phyloP scores from a whole-genome alignment of 768 basidiomycete genomes.

The Xerocomellus dryophilus region DNA sequence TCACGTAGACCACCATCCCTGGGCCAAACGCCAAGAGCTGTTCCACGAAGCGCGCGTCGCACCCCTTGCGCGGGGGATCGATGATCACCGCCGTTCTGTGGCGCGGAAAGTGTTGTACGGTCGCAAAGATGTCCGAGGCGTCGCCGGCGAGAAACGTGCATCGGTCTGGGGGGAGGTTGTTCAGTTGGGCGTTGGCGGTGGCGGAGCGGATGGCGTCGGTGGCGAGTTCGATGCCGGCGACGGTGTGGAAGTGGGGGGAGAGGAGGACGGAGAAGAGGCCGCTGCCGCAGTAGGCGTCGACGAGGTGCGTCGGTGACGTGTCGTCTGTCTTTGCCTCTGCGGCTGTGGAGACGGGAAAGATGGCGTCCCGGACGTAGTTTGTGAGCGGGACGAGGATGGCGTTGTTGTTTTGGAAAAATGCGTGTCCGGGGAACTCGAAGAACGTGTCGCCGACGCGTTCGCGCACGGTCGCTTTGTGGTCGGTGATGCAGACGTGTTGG shows the following conservation, averaged over 20 bases:
- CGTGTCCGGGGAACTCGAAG: constrained; percentile 83
- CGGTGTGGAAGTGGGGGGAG: constrained; percentile 64
- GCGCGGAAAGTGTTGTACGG: constrained; percentile 59
- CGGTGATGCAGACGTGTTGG: constrained; percentile 76
- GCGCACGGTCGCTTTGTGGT: constrained; percentile 76
- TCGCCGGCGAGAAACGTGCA: constrained; percentile 76
- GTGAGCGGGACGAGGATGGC: constrained; percentile 82
- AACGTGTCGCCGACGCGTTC: constrained; percentile 78
- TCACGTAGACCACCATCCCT: constrained; percentile 79
- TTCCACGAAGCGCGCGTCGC: constrained; percentile 71
- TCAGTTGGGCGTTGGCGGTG: constrained; percentile 61
- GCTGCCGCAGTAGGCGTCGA: constrained; percentile 92
- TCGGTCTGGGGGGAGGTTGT: constrained; percentile 53
- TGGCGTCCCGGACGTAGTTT: constrained; percentile 74
- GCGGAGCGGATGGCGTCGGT: constrained; percentile 67
- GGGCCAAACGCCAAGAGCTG: constrained; percentile 74
- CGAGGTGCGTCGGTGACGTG: constrained; percentile 68
- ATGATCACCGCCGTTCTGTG: constrained; percentile 64
- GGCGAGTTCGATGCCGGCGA: constrained; percentile 88
- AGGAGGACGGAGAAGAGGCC: constrained; percentile 87
- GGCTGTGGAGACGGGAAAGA: constrained; percentile 53
- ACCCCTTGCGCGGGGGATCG: constrained; percentile 95
- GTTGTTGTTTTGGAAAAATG: constrained; percentile 99
- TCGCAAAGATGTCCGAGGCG: constrained; percentile 79
- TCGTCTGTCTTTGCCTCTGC: constrained; percentile 9